Percentiles rank a stretch among this genome's conserved stretches.
These are phyloP conservation scores for Coemansia sp. DNA, from an alignment of 192 early-diverging fungal genomes.

Conservation along the genomic window DNA sequence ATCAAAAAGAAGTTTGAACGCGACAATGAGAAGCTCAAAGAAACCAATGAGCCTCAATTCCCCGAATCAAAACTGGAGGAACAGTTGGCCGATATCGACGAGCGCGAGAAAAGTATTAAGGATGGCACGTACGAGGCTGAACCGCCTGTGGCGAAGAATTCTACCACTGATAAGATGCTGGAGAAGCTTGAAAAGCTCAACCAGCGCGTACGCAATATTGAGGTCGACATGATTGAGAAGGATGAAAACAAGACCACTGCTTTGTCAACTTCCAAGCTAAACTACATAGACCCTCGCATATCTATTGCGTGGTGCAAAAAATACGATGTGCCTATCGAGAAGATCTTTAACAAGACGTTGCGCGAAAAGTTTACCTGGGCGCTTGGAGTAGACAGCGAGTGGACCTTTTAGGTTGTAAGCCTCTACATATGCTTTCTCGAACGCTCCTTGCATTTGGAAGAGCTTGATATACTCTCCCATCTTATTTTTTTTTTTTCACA, in stretches of 20 bases:
- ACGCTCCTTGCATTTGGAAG: not conserved
- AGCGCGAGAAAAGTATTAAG: slow-evolving; percentile 51
- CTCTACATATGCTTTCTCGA: not conserved
- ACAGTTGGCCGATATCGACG: slow-evolving; percentile 29
- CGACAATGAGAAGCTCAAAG: slow-evolving; percentile 78
- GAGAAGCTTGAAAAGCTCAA: slow-evolving; percentile 68
- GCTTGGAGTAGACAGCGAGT: slow-evolving; percentile 65
- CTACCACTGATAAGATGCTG: slow-evolving; percentile 67
- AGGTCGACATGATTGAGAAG: slow-evolving; percentile 82
- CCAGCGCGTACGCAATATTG: slow-evolving; percentile 70
- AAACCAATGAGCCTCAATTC: slow-evolving; percentile 57
- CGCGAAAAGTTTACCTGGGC: slow-evolving; percentile 98
- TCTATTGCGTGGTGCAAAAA: slow-evolving; percentile 91
- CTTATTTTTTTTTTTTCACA: slow-evolving; percentile 1
- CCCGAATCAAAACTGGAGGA: slow-evolving; percentile 59
- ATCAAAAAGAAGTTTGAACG: slow-evolving; percentile 64
- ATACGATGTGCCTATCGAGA: slow-evolving; percentile 84
- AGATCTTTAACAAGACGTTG: slow-evolving; percentile 88
- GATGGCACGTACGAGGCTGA: slow-evolving; percentile 31
- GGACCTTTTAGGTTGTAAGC: slow-evolving; percentile 50
- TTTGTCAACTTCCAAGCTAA: slow-evolving; percentile 94
- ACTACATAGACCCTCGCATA: slow-evolving; percentile 98
- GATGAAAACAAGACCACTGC: slow-evolving; percentile 97
- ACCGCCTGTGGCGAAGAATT: slow-evolving; percentile 36
- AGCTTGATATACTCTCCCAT: not conserved